Percentiles rank a stretch among this genome's conserved stretches.
These are phyloP conservation scores for Scedosporium boydii DNA, from an alignment of 2,329 filamentous ascomycete species.

Conservation along the genomic window DNA sequence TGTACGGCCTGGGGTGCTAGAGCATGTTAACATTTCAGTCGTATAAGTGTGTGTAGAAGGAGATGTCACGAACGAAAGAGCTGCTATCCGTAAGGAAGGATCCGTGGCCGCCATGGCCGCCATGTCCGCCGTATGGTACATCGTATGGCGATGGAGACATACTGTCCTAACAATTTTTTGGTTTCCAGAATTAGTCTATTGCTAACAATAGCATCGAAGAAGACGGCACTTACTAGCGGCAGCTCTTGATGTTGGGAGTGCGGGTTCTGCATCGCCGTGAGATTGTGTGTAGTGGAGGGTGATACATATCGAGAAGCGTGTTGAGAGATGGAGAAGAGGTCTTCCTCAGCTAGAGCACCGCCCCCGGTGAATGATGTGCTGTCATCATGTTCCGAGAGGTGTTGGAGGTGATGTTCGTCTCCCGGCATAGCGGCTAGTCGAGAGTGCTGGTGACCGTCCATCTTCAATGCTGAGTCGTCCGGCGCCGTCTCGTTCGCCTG, in stretches of 20 bases:
- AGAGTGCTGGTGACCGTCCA: neutral
- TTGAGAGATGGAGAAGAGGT: neutral
- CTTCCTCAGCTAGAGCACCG: neutral
- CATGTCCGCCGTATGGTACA: neutral
- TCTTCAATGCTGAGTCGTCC: neutral
- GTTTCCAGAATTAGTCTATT: neutral
- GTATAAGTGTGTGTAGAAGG: neutral
- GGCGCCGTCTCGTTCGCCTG: neutral
- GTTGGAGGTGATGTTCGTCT: neutral
- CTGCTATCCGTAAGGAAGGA: neutral
- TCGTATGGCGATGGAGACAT: neutral
- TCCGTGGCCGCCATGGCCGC: neutral
- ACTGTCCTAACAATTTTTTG: neutral
- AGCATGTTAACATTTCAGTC: neutral
- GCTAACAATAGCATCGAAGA: neutral
- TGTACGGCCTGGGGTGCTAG: constrained; percentile 28
- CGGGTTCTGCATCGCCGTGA: neutral
- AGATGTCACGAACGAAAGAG: neutral
- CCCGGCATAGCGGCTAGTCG: neutral
- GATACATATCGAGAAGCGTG: neutral
- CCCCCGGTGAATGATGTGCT: neutral
- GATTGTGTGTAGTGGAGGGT: neutral
- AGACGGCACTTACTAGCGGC: neutral
- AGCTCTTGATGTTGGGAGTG: no score
- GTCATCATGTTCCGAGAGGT: neutral